These are phyloP conservation scores for Puccinia horiana DNA, from an alignment of 1,284 basidiomycete genomes.

Conservation along the genomic window DNA sequence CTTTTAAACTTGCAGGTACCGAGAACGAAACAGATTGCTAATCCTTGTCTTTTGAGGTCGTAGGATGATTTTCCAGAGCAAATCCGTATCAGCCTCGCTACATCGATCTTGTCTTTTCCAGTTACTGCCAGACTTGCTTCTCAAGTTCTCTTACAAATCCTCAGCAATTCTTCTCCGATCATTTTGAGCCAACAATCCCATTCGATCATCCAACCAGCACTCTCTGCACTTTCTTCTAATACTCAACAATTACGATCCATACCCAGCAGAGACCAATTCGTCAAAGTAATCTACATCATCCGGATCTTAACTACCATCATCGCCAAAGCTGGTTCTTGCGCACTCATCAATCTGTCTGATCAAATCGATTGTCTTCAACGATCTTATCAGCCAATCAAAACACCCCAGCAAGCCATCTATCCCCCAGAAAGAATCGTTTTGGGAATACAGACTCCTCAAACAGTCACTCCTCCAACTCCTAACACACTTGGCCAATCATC, in stretches of 20 bases:
- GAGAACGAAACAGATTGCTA: background rate
- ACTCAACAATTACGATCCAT: conserved; percentile 5
- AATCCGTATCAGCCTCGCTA: background rate
- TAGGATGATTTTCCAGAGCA: background rate
- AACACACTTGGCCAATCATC: background rate
- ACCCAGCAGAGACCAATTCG: conserved; percentile 13
- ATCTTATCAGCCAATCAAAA: conserved; percentile 27
- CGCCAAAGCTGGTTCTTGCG: conserved; percentile 33
- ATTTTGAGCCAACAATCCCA: conserved; percentile 23
- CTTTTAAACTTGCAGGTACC: background rate
- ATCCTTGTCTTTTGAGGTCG: background rate
- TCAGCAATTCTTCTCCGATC: conserved; percentile 39
- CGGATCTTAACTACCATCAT: conserved; percentile 33
- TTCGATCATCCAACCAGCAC: conserved; percentile 30
- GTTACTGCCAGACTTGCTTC: conserved; percentile 25
- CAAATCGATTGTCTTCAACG: conserved; percentile 30
- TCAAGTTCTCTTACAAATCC: conserved; percentile 38
- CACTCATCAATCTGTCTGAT: conserved; percentile 37
- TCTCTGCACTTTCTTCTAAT: conserved; percentile 1
- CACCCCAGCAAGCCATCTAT: background rate
- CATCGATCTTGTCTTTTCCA: conserved; percentile 23
- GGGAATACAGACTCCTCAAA: background rate
- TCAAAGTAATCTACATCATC: conserved; percentile 28
- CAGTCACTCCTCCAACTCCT: background rate
- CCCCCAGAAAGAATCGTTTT: background rate